phyloP scores from a whole-genome alignment of 2,329 filamentous ascomycete genomes.

The Colletotrichum agaves region DNA sequence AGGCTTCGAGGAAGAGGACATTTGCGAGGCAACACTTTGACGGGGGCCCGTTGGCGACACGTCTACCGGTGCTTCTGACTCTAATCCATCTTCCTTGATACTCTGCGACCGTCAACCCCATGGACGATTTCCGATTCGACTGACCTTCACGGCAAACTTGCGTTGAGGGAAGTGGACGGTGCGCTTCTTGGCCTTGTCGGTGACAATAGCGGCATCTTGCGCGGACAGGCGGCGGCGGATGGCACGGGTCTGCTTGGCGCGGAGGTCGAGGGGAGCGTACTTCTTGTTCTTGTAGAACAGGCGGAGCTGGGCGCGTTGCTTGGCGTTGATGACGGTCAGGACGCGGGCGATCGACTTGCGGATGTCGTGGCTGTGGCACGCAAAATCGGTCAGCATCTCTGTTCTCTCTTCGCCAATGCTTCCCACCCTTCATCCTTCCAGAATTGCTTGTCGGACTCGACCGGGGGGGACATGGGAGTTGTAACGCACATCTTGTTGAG shows the following conservation, averaged over 20 bases:
- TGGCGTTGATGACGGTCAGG: slow-evolving; percentile 99
- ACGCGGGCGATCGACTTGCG: slow-evolving; percentile 99
- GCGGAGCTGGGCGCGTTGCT: slow-evolving; percentile 97
- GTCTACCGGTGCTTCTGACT: no score
- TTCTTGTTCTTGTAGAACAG: slow-evolving; percentile 99
- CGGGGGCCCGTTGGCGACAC: not conserved
- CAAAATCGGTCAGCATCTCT: slow-evolving; percentile 30
- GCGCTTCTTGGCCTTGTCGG: slow-evolving; percentile 98
- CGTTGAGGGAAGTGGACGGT: slow-evolving; percentile 95
- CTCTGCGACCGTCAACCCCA: not conserved
- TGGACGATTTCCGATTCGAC: slow-evolving; percentile 21
- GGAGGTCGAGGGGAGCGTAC: slow-evolving; percentile 98
- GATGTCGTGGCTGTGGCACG: slow-evolving; percentile 83
- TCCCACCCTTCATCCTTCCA: not conserved
- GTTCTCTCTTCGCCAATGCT: not conserved
- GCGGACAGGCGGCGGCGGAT: slow-evolving; percentile 95
- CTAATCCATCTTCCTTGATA: not conserved
- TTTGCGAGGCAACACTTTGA: no score
- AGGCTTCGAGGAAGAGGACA: not conserved
- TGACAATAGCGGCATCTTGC: slow-evolving; percentile 85
- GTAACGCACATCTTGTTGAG: slow-evolving; percentile 91
- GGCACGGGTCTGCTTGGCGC: slow-evolving; percentile 97
- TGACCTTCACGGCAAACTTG: slow-evolving; percentile 98
- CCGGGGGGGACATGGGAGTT: slow-evolving; percentile 21
- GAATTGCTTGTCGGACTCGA: not conserved